Evolutionary conservation across 345 rosid species (phyloP), one percentile per base, ranked within the genome.

Genomic region (Eucalyptus tenuipes): DNA sequence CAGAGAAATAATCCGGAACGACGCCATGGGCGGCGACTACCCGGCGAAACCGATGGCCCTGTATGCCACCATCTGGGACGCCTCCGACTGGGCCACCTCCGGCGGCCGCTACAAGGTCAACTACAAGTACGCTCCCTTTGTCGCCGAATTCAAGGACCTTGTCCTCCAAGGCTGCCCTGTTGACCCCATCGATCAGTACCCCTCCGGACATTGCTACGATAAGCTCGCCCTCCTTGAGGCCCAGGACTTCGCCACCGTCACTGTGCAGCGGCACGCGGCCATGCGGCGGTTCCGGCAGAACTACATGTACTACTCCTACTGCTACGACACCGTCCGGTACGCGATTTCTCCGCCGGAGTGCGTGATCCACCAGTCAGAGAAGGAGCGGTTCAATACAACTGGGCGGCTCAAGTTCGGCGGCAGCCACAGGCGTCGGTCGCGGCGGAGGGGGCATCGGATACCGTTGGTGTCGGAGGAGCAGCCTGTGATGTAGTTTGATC

Each of bases 11-110:
- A 89, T 95, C 27, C 90, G 95, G 42, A 94, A 68, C 9, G 94
- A 92, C 5, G 97, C 90, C 88, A 98, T 95, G 99, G 96, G 97
- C 3, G 91, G 91, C 0, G 99, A 98, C 57, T 98, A 92, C 88
- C 99, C 99, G 49, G 90, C 96, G 14, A 97, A 95, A 91, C 99
- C 99, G 27, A 97, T 98, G 99, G 59, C 96, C 5, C 85, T 98
- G 31, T 97, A 97, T 50, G 97, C 99, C 24, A 97, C 99, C 3
- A 96, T 97, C n/a, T 98, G 99, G 99, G 99, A 98, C 45, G 99
- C 96, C 13, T 97, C 99, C 1, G 93, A 88, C 84, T 98, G 99
- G 99, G 99, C 99, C 22, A 97, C 99, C 11, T 90, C 94, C 2
- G 99, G 99, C 4, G 99, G 99, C 2, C 94, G 91, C 88, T 90